These are phyloP conservation scores for Neospermospora avenae DNA, from an alignment of 2,329 filamentous ascomycete species.

Conservation along the genomic window DNA sequence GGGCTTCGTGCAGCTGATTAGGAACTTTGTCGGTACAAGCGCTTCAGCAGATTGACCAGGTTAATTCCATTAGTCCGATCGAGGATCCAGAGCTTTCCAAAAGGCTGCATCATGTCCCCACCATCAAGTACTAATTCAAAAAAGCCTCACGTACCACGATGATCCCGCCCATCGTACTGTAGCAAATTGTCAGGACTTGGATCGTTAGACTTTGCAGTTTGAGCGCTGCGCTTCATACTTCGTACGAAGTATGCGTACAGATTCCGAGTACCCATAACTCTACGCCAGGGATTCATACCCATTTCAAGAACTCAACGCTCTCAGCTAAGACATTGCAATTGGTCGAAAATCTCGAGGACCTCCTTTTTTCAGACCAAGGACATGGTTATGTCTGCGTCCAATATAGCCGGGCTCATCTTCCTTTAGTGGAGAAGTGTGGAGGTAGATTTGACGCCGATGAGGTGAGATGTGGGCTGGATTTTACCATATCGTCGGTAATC, in stretches of 20 bases:
- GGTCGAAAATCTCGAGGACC: neutral
- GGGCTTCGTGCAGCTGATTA: neutral
- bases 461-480: conserved; percentile 2
- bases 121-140: neutral
- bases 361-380: neutral
- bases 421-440: neutral
- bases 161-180: neutral
- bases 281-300: neutral
- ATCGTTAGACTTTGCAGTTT: neutral
- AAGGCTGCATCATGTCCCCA: neutral
- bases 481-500: neutral
- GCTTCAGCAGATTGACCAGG: neutral
- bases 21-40: conserved; percentile 1
- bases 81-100: conserved; percentile 4
- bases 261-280: neutral
- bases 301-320: neutral
- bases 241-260: neutral
- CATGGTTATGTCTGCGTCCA: neutral
- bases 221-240: neutral
- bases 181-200: neutral
- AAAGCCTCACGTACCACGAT: neutral
- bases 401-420: neutral
- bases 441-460: neutral
- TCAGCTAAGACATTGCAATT: neutral
- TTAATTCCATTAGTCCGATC: neutral